Evolutionary conservation across 495 filamentous ascomycete species (phyloP), one percentile per base, ranked within the genome.

Genomic region (Hypoxylon lienhwacheense): DNA sequence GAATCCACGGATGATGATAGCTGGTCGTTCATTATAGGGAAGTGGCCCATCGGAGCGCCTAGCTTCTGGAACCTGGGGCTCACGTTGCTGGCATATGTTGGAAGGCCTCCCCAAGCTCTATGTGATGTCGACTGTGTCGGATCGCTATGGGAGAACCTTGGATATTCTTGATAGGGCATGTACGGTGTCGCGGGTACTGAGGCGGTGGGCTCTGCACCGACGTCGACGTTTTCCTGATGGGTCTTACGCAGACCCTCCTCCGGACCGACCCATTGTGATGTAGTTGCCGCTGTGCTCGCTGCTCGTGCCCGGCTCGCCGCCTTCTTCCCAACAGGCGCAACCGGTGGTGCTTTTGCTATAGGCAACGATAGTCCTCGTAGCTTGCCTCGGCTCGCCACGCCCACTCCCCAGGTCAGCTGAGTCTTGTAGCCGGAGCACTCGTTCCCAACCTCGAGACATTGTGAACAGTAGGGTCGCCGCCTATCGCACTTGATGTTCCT

Each of bases 361-460:
- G 93, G 93, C 16, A 95, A 75, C 33, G 91, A 87, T 51, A 96
- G 70, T 11, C 93, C 93, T 41, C 93, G 81, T 49, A 98, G 81
- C 75, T 98, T 98, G 53, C 93, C 93, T 58, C 93, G 85, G 68
- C 92, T 97, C 29, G 93, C 93, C 55, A 98, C 93, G 17, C 93
- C 93, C 26, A 98, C 87, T 8, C 92, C 93, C 93, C 93, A 98
- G 26, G 93, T 98, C 74, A 98, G 81, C 37, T 91, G 89, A 15
- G 93, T 97, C 73, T 95, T 93, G 77, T 98, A 98, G 53, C 93
- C 93, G 33, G 89, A 90, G 75, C 93, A 98, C 68, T 95, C 90
- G 66, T 89, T 92, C 47, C 90, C 89, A 51, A 86, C 75, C 47
- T 96, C 91, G 40, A 98, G 80, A 71, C 93, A 98, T 68, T 90